These are phyloP conservation scores for Mortierella sp. DNA, from an alignment of 371 early-diverging fungal genomes.

Conservation along the genomic window DNA sequence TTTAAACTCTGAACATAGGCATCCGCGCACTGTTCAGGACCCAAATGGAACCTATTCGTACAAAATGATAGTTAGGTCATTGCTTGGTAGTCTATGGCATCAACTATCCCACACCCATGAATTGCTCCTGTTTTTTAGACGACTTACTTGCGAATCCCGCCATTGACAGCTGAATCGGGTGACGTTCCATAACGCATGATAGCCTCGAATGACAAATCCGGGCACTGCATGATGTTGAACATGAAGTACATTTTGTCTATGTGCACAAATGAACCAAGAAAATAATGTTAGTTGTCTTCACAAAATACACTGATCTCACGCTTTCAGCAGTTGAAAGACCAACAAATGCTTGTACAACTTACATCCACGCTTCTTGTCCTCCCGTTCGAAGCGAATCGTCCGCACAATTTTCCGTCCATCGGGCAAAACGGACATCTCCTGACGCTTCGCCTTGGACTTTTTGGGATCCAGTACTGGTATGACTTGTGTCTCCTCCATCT, in stretches of 20 bases:
- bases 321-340: background rate
- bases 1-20: conserved; percentile 69
- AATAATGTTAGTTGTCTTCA: conserved; percentile 15
- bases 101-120: no score
- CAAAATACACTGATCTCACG: background rate
- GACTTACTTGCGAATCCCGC: conserved; percentile 69
- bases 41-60: conserved; percentile 63
- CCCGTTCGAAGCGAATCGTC: conserved; percentile 69
- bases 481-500: conserved; percentile 61
- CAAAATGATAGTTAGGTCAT: background rate
- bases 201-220: conserved; percentile 65
- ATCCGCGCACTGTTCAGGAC: conserved; percentile 71
- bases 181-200: conserved; percentile 73
- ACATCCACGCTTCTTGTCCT: conserved; percentile 64
- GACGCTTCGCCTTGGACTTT: conserved; percentile 64
- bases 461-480: conserved; percentile 68
- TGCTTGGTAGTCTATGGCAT: no score
- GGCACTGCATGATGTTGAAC: conserved; percentile 65
- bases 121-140: no score
- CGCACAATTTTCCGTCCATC: conserved; percentile 70
- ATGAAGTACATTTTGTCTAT: conserved; percentile 68
- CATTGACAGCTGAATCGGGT: conserved; percentile 68
- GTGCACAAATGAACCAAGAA: background rate
- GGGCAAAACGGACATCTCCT: conserved; percentile 57
- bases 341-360: conserved; percentile 35